Percentiles rank a stretch among this genome's conserved stretches.
phyloP scores from a whole-genome alignment of 2,329 filamentous ascomycete species.

The Lachnellula subtilissima region DNA sequence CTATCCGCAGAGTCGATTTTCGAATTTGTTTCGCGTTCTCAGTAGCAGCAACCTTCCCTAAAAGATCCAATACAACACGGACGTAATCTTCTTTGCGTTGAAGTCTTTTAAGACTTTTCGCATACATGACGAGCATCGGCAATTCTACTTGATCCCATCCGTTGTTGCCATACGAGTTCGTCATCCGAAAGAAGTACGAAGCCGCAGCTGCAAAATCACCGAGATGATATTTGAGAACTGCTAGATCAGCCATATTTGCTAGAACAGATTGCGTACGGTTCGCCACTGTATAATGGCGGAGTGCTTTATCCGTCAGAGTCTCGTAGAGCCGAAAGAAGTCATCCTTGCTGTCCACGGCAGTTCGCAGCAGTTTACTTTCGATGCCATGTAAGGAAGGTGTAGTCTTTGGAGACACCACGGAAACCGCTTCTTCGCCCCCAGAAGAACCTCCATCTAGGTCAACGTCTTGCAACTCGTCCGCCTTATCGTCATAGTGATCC shows the following conservation, averaged over 20 bases:
- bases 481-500: constrained; percentile 33
- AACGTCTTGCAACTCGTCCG: constrained; percentile 51
- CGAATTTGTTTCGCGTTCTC: constrained; percentile 45
- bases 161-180: constrained; percentile 71
- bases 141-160: constrained; percentile 78
- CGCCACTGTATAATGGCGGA: constrained; percentile 77
- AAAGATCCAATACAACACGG: constrained; percentile 66
- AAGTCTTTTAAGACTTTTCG: constrained; percentile 73
- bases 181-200: constrained; percentile 71
- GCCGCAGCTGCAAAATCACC: constrained; percentile 70
- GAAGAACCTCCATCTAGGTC: constrained; percentile 39
- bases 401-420: neutral
- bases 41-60: constrained; percentile 59
- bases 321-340: constrained; percentile 66
- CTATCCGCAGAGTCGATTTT: constrained; percentile 27
- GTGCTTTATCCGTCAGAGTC: constrained; percentile 75
- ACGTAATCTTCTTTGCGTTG: constrained; percentile 75
- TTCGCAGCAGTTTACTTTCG: constrained; percentile 51
- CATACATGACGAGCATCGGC: constrained; percentile 81
- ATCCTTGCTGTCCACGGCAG: constrained; percentile 55
- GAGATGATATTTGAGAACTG: constrained; percentile 73
- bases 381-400: constrained; percentile 41
- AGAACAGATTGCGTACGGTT: constrained; percentile 74
- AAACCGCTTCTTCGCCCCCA: neutral
- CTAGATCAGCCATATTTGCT: constrained; percentile 76